These are phyloP conservation scores for Penicillium pancosmium DNA, from an alignment of 495 filamentous ascomycete species.

Conservation along the genomic window DNA sequence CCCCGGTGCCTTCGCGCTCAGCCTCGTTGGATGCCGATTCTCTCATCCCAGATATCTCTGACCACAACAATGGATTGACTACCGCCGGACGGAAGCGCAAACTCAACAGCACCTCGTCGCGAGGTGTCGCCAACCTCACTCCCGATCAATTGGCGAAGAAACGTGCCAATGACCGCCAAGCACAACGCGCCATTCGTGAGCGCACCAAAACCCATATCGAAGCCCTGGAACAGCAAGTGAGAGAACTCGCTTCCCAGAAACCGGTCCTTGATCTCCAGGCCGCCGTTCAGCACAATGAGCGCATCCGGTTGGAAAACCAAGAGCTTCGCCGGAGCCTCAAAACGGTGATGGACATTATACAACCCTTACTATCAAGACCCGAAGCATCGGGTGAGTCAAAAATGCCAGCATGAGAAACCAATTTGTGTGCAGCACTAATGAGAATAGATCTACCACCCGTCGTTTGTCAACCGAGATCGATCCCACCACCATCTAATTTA, in stretches of 20 bases:
- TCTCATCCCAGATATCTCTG: constrained; percentile 15
- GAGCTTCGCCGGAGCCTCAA: constrained; percentile 66
- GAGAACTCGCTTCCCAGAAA: constrained; percentile 71
- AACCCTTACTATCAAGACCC: constrained; percentile 55
- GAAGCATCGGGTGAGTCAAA: constrained; percentile 30
- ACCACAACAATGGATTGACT: constrained; percentile 21
- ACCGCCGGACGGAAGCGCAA: constrained; percentile 51
- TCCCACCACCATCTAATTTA: constrained; percentile 26
- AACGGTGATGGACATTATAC: constrained; percentile 62
- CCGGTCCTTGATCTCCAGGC: constrained; percentile 78
- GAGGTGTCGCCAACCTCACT: constrained; percentile 73
- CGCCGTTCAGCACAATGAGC: constrained; percentile 68
- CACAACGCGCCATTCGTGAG: constrained; percentile 82
- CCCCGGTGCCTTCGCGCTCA: constrained; percentile 35
- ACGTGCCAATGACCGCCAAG: constrained; percentile 86
- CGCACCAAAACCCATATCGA: constrained; percentile 83
- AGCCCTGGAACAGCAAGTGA: constrained; percentile 68
- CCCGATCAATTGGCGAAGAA: constrained; percentile 76
- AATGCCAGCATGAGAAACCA: not conserved
- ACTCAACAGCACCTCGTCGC: constrained; percentile 54
- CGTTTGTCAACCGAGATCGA: constrained; percentile 20
- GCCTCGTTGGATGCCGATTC: constrained; percentile 34
- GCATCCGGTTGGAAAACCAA: constrained; percentile 68
- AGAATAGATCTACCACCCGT: constrained; percentile 18
- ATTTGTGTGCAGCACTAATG: constrained; percentile 9